These are phyloP conservation scores for Rutstroemia sp. DNA, from an alignment of 2,329 filamentous ascomycete genomes.

Conservation along the genomic window DNA sequence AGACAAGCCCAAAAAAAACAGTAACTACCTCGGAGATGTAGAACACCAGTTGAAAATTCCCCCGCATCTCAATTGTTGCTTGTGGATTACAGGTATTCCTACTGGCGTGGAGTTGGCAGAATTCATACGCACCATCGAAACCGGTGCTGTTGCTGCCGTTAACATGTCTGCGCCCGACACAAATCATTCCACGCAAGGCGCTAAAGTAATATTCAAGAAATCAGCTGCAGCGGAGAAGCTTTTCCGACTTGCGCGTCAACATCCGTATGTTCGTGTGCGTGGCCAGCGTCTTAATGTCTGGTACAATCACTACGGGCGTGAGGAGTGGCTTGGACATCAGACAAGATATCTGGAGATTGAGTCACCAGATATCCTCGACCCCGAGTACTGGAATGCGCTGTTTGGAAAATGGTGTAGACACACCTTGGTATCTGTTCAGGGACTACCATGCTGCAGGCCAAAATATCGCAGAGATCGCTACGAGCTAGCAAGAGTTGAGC, in stretches of 20 bases:
- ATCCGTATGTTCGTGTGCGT: not conserved
- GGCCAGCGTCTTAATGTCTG: not conserved
- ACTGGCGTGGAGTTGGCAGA: conserved; percentile 1
- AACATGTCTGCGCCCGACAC: not conserved
- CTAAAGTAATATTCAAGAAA: not conserved
- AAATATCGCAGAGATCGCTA: not conserved
- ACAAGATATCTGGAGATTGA: conserved; percentile 6
- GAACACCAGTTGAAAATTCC: conserved; percentile 10
- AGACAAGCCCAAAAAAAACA: not conserved
- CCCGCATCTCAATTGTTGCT: conserved; percentile 15
- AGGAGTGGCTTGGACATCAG: not conserved
- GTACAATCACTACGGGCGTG: conserved; percentile 7
- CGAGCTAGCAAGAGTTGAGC: not conserved
- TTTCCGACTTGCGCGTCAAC: not conserved
- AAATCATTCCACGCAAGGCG: not conserved
- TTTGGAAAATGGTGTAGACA: conserved; percentile 2
- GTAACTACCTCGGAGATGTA: conserved; percentile 1
- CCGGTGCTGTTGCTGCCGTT: not conserved
- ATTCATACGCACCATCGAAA: conserved; percentile 3
- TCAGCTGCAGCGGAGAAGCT: not conserved
- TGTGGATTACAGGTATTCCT: conserved; percentile 20
- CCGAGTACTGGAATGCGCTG: not conserved
- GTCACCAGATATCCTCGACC: not conserved
- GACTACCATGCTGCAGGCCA: not conserved
- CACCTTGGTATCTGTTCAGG: not conserved